phyloP scores from a whole-genome alignment of 352 stramenopile genomes.

The Phytopythium cucurbitacearum region DNA sequence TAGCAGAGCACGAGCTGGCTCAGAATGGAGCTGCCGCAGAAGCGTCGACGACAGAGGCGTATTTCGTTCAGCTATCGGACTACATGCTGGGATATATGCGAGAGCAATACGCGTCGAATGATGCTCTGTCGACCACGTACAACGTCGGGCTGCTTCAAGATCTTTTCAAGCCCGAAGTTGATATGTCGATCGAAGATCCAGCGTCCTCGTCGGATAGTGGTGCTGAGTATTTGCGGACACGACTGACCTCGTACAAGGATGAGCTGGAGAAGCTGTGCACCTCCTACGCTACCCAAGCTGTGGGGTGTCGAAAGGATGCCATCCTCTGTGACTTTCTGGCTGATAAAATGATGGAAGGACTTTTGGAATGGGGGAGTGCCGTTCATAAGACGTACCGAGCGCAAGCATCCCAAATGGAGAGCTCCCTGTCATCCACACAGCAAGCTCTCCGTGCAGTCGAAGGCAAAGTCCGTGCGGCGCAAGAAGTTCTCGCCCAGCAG shows the following conservation, averaged over 20 bases:
- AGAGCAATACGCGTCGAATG: constrained; percentile 26
- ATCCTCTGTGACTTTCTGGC: constrained; percentile 43
- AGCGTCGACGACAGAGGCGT: constrained; percentile 31
- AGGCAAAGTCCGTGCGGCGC: constrained; percentile 45
- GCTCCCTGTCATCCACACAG: constrained; percentile 32
- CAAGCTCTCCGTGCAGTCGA: constrained; percentile 48
- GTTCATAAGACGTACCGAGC: constrained; percentile 51
- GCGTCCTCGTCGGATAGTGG: constrained; percentile 17
- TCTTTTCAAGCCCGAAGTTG: constrained; percentile 16
- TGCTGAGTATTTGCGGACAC: constrained; percentile 28
- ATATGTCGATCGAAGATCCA: constrained; percentile 10
- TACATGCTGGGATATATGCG: constrained; percentile 37
- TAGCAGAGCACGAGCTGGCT: constrained; percentile 28
- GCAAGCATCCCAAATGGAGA: constrained; percentile 31
- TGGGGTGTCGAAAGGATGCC: constrained; percentile 21
- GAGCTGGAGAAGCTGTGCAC: constrained; percentile 33
- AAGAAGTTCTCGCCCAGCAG: constrained; percentile 59
- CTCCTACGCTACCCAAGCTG: constrained; percentile 34
- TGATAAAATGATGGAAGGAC: constrained; percentile 40
- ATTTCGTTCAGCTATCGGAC: constrained; percentile 42
- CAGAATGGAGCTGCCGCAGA: constrained; percentile 31
- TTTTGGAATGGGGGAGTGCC: constrained; percentile 48
- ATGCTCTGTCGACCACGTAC: constrained; percentile 29
- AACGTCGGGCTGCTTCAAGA: constrained; percentile 47
- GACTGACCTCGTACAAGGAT: constrained; percentile 25